phyloP scores from a whole-genome alignment of 78 protist species.

The slime mould (Dictyostelium discoideum) region dicty_2.7 NC_007091.3:4064001-4064500 shows the following conservation, averaged over 20 bases:
- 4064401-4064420: not conserved
- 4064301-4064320: not conserved
- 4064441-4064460: not conserved
- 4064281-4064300: not conserved
- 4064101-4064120: not conserved
- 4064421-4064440: not conserved
- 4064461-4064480: not conserved
- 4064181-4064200: constrained; percentile 9
- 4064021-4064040: constrained; percentile 2
- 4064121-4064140: not conserved
- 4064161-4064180: not conserved
- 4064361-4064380: not conserved
- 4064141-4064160: not conserved
- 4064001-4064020: not conserved
- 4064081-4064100: not conserved
- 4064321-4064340: too few species aligned
- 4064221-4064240: not conserved
- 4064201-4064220: not conserved
- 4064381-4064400: not conserved
- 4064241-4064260: not conserved
- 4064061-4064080: not conserved
- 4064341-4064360: not conserved
- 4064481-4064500: not conserved
- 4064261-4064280: not conserved
- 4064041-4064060: not conserved